Conservation (phyloP, 108 stramenopile species). For the Skeletonema menzelii region DNA sequence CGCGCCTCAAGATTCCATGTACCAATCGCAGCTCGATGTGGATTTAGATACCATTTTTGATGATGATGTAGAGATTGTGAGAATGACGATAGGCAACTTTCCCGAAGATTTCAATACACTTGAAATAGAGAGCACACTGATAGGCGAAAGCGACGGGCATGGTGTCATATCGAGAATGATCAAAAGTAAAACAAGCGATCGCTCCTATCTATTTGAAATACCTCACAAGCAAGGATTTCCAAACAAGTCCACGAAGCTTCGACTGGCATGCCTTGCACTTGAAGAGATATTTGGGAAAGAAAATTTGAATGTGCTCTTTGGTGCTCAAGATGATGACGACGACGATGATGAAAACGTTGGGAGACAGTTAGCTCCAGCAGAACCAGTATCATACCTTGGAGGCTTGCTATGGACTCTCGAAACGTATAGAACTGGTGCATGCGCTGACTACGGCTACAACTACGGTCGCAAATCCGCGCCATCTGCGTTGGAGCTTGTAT, state of each 20-base stretch:
- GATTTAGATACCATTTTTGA: constrained; percentile 27
- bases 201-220: constrained; percentile 40
- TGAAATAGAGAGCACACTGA: constrained; percentile 8
- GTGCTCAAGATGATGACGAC: constrained; percentile 17
- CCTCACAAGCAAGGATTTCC: constrained; percentile 22
- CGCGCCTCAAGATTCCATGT: constrained; percentile 10
- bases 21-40: constrained; percentile 17
- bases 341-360: constrained; percentile 28
- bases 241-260: constrained; percentile 39
- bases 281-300: constrained; percentile 60
- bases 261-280: constrained; percentile 63
- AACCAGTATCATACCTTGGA: constrained; percentile 66
- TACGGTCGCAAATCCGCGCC: constrained; percentile 72
- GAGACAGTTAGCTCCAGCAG: constrained; percentile 45
- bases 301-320: constrained; percentile 36
- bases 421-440: constrained; percentile 76
- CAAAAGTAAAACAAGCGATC: constrained; percentile 2
- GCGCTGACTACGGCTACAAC: constrained; percentile 73
- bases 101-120: constrained; percentile 6
- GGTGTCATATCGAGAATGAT: constrained; percentile 44
- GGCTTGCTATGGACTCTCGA: constrained; percentile 89
- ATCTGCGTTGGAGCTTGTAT: constrained; percentile 37
- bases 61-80: constrained; percentile 33
- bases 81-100: constrained; percentile 34
- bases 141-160: constrained; percentile 34